Conservation (phyloP, 192 early-diverging fungal genomes). For the Gamsiella multidivaricata region DNA sequence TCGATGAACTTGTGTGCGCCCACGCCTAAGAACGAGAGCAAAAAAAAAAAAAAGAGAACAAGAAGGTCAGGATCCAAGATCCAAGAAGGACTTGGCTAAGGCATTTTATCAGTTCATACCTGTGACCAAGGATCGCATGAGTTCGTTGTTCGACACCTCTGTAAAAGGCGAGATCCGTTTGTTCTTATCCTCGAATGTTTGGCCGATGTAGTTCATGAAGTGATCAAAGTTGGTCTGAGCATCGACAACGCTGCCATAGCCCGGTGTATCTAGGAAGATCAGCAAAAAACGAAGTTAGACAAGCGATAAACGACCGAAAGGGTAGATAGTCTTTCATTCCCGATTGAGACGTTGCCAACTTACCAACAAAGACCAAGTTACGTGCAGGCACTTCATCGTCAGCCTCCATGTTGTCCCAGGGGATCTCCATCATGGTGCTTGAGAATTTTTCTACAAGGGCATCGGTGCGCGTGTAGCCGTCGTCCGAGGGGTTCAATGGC, state of each 20-base stretch:
- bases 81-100: no score
- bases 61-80: not conserved
- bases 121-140: conserved; percentile 50
- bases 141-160: conserved; percentile 47
- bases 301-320: no score
- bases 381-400: conserved; percentile 53
- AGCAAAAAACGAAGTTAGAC: not conserved
- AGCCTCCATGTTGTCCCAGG: conserved; percentile 52
- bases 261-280: conserved; percentile 36
- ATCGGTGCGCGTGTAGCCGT: conserved; percentile 37
- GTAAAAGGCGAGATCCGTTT: conserved; percentile 48
- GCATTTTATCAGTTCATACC: conserved; percentile 6
- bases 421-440: conserved; percentile 55
- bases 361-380: conserved; percentile 52
- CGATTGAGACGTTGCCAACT: not conserved
- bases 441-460: conserved; percentile 38
- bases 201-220: conserved; percentile 38
- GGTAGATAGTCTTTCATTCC: no score
- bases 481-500: conserved; percentile 6
- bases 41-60: not conserved
- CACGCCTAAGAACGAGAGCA: conserved; percentile 19
- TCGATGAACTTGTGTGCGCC: conserved; percentile 60
- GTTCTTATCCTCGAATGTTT: conserved; percentile 53
- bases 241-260: conserved; percentile 49
- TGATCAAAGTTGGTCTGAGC: conserved; percentile 50